Percentiles rank a stretch among this genome's conserved stretches.
These are phyloP conservation scores for Moesziomyces sp. DNA, from an alignment of 1,284 basidiomycete genomes.

Conservation along the genomic window DNA sequence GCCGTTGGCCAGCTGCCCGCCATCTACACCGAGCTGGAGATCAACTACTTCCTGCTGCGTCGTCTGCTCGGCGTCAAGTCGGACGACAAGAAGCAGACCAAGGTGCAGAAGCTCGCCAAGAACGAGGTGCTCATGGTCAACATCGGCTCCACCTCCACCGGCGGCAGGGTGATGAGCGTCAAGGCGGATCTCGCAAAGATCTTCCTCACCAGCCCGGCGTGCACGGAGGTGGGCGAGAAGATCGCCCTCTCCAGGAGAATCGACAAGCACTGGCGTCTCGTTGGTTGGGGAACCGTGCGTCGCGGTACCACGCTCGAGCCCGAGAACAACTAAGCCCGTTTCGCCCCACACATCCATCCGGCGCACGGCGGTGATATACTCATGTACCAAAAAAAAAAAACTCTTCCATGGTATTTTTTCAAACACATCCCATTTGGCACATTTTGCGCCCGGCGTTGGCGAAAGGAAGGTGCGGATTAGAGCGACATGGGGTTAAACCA, in stretches of 20 bases:
- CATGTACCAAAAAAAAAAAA: too few relatives aligned
- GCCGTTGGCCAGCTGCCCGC: conserved; percentile 91
- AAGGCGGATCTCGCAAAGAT: conserved; percentile 67
- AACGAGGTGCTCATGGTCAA: conserved; percentile 82
- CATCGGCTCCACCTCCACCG: conserved; percentile 68
- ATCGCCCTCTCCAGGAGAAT: conserved; percentile 65
- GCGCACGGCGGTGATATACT: neutral
- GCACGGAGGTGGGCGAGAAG: conserved; percentile 67
- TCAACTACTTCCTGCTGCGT: conserved; percentile 75
- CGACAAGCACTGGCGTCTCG: conserved; percentile 91
- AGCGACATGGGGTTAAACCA: neutral
- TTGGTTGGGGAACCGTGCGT: conserved; percentile 69
- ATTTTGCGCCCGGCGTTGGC: too few relatives aligned
- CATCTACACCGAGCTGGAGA: conserved; percentile 91
- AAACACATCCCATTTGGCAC: too few relatives aligned
- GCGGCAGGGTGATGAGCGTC: conserved; percentile 63
- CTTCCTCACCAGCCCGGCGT: conserved; percentile 65
- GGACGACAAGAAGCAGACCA: conserved; percentile 98
- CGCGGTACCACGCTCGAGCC: conserved; percentile 63
- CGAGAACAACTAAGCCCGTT: conserved; percentile 37
- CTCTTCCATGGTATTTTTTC: too few relatives aligned
- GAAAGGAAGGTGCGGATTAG: too few relatives aligned
- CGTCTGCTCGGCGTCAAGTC: conserved; percentile 96
- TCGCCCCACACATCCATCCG: neutral
- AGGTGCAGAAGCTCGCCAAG: conserved; percentile 86